phyloP scores from a whole-genome alignment of 108 stramenopile genomes.

The Epipyxis sp. region DNA sequence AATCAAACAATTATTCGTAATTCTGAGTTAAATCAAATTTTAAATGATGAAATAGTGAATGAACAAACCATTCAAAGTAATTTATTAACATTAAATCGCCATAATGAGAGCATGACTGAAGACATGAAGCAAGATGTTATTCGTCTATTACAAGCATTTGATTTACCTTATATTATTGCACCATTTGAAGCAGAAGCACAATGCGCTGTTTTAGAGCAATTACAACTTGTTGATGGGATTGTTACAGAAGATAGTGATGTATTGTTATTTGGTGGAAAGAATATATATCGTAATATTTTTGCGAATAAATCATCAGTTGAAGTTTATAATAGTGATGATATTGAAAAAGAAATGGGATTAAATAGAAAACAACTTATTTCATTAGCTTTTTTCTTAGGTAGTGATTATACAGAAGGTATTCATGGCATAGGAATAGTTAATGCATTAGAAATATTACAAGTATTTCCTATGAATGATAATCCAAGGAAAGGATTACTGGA shows the following conservation, averaged over 20 bases:
- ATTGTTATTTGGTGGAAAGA: constrained; percentile 90
- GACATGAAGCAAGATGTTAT: constrained; percentile 90
- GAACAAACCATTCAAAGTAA: neutral
- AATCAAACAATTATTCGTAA: neutral
- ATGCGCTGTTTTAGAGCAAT: constrained; percentile 57
- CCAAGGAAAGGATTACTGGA: constrained; percentile 57
- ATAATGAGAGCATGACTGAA: constrained; percentile 78
- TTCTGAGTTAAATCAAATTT: neutral
- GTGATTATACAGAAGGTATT: constrained; percentile 97
- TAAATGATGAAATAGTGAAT: neutral
- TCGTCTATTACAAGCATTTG: constrained; percentile 77
- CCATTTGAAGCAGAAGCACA: constrained; percentile 98
- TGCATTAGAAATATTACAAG: constrained; percentile 89
- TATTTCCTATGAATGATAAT: constrained; percentile 67
- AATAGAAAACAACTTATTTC: constrained; percentile 72
- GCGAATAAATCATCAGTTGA: constrained; percentile 91
- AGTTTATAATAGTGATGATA: constrained; percentile 77
- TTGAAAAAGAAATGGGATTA: constrained; percentile 75
- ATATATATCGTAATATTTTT: constrained; percentile 92
- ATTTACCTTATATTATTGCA: constrained; percentile 88
- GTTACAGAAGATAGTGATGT: constrained; percentile 97
- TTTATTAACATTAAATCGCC: constrained; percentile 39
- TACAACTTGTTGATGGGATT: constrained; percentile 81
- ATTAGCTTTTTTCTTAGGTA: constrained; percentile 89
- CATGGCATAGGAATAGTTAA: constrained; percentile 96